Percentiles rank a stretch among this genome's conserved stretches.
Evolutionary conservation across 2,329 filamentous ascomycete species (phyloP).

Genomic region (Calonectria naviculata): DNA sequence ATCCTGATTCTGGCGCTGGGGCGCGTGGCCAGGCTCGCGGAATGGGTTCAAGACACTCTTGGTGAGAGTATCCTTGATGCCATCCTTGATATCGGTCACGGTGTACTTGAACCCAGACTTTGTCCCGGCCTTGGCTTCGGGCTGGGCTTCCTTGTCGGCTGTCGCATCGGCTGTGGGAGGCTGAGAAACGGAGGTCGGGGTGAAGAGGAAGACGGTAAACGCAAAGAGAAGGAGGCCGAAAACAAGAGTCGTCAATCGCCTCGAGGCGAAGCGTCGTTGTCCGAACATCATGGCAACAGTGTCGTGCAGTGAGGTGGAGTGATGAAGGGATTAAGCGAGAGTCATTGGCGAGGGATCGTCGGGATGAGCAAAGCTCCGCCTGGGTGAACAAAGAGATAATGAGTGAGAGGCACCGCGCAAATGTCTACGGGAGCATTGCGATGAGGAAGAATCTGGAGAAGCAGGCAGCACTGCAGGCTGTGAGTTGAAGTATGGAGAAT

Average conservation of each 20-base stretch:
- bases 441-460: background rate
- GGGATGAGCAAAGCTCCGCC: background rate
- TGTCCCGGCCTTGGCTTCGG: slow-evolving; percentile 52
- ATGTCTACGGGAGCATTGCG: background rate
- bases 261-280: slow-evolving; percentile 61
- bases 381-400: background rate
- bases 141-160: background rate
- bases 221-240: slow-evolving; percentile 63
- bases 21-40: slow-evolving; percentile 75
- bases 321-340: background rate
- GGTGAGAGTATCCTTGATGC: slow-evolving; percentile 49
- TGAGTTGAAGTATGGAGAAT: slow-evolving; percentile 4
- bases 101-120: slow-evolving; percentile 51
- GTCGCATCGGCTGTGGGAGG: slow-evolving; percentile 58
- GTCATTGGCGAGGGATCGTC: slow-evolving; percentile 12
- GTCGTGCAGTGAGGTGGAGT: background rate
- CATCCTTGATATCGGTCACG: slow-evolving; percentile 55
- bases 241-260: slow-evolving; percentile 64
- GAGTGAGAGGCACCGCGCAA: background rate
- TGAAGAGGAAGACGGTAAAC: slow-evolving; percentile 62
- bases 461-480: background rate
- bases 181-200: slow-evolving; percentile 58
- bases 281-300: slow-evolving; percentile 52
- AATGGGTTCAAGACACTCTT: slow-evolving; percentile 73
- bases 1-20: slow-evolving; percentile 81